Evolutionary conservation across 139 green algal species (phyloP), one percentile per base, ranked within the genome.

Genomic region (Tetraselmis striata): DNA sequence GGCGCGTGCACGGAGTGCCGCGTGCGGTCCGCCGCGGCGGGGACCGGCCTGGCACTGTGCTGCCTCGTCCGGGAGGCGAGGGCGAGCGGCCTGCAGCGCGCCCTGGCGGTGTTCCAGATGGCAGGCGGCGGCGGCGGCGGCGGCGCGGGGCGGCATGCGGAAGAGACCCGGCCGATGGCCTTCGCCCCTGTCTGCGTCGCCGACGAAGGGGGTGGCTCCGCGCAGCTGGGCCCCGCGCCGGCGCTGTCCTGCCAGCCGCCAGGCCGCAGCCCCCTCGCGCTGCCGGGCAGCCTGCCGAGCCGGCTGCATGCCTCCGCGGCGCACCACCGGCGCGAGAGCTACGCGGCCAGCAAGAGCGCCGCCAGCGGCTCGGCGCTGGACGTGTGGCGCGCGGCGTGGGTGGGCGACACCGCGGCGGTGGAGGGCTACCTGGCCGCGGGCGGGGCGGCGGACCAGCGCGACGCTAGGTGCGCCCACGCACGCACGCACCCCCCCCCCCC

Each of bases 371-470:
- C 30, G 1, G 67, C 29, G 30, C 79, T 85, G 28, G 83, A 85
- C 18, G 83, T 85, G 78, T 85, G 83, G 83, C 76, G 83, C 26
- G 83, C 83, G 0, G 78, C 83, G 31, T 85, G 83, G 83, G 77
- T 85, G 67, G 83, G 83, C 2, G 83, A 85, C 58, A 76, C 29
- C 1, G 28, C 59, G 0, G 78, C 78, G 2, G 29, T 85, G 2
- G 59, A 2, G 0, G 59, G 67, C 29, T 85, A 80, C 28, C 78
- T 77, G 23, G 28, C 67, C 1, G 83, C 78, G 1, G 83, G 83
- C 1, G 83, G 83, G 23, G 59, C 79, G 25, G 29, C 79, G 67
- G 29, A 83, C 18, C 77, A 79, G 1, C 31, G 28, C 1, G 83
- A 85, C 31, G 28, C 45, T 25, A 67, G 18, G 45, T 67, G 18